A percentile compares a stretch with the other conserved stretches of the same genome.
Evolutionary conservation across 2,329 filamentous ascomycete species (phyloP).

Genomic region (Paramyrothecium roridum): DNA sequence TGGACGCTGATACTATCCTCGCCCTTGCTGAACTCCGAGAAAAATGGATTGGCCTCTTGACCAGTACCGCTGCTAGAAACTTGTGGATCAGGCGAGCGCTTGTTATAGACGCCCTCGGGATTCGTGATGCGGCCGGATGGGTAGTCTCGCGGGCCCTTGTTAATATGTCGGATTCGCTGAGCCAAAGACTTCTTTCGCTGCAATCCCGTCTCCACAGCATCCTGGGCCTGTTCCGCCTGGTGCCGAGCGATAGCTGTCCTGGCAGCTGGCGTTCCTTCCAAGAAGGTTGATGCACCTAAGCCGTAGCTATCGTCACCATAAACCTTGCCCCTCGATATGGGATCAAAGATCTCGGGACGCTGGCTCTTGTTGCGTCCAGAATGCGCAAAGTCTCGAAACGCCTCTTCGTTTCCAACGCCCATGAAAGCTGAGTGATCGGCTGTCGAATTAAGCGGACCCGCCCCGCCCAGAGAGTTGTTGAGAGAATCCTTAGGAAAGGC

Average conservation of each 20-base stretch:
- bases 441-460: slow-evolving; percentile 77
- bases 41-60: slow-evolving; percentile 69
- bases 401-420: slow-evolving; percentile 76
- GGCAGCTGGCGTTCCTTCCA: slow-evolving; percentile 89
- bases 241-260: slow-evolving; percentile 73
- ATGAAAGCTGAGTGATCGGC: slow-evolving; percentile 87
- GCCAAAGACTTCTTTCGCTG: slow-evolving; percentile 93
- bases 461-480: slow-evolving; percentile 87
- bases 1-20: slow-evolving; percentile 49
- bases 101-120: slow-evolving; percentile 46
- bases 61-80: slow-evolving; percentile 28
- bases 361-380: background rate
- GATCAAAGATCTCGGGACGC: slow-evolving; percentile 60
- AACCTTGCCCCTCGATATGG: slow-evolving; percentile 63
- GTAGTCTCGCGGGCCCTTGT: slow-evolving; percentile 62
- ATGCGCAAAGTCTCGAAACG: slow-evolving; percentile 72
- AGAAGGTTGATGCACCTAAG: slow-evolving; percentile 89
- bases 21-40: slow-evolving; percentile 67
- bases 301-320: slow-evolving; percentile 83
- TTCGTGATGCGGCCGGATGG: slow-evolving; percentile 55
- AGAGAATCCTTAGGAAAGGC: slow-evolving; percentile 90
- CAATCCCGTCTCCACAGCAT: slow-evolving; percentile 58
- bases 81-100: slow-evolving; percentile 35
- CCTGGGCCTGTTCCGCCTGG: slow-evolving; percentile 64
- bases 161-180: slow-evolving; percentile 84